These are phyloP conservation scores for Nannizzia gypsea DNA, from an alignment of 2,329 filamentous ascomycete species.

Conservation along the genomic window DNA sequence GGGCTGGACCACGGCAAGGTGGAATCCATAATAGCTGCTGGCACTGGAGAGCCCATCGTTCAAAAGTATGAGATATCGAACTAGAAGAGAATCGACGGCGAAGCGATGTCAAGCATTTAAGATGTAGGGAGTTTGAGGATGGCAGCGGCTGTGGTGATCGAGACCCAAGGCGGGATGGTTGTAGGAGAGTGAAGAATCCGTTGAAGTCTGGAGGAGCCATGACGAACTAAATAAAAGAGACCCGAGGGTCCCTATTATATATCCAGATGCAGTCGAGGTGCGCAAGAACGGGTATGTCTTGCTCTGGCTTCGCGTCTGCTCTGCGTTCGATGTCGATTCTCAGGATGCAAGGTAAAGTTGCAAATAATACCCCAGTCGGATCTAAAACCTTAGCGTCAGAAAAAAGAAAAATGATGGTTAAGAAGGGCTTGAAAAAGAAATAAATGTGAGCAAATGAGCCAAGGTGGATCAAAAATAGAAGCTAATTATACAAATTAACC, in stretches of 20 bases:
- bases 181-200: not conserved
- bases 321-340: constrained; percentile 4
- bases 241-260: constrained; percentile 5
- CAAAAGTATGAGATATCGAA: not conserved
- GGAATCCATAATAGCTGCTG: not conserved
- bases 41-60: not conserved
- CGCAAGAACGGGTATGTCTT: constrained; percentile 3
- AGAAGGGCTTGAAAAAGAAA: constrained; percentile 1
- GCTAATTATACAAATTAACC: constrained; percentile 6
- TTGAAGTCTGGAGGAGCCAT: constrained; percentile 3
- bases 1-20: not conserved
- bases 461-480: constrained; percentile 7
- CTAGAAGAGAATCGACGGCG: not conserved
- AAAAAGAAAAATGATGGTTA: constrained; percentile 3
- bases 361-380: constrained; percentile 5
- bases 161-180: constrained; percentile 1
- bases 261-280: constrained; percentile 1
- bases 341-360: constrained; percentile 4
- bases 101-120: not conserved
- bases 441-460: not conserved
- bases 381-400: not conserved
- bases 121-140: not conserved
- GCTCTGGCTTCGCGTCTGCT: not conserved
- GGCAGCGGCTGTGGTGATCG: constrained; percentile 1
- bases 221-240: constrained; percentile 5